Percentiles rank a stretch among this genome's conserved stretches.
These are phyloP conservation scores for Xylaria nigripes DNA, from an alignment of 495 filamentous ascomycete species.

Conservation along the genomic window DNA sequence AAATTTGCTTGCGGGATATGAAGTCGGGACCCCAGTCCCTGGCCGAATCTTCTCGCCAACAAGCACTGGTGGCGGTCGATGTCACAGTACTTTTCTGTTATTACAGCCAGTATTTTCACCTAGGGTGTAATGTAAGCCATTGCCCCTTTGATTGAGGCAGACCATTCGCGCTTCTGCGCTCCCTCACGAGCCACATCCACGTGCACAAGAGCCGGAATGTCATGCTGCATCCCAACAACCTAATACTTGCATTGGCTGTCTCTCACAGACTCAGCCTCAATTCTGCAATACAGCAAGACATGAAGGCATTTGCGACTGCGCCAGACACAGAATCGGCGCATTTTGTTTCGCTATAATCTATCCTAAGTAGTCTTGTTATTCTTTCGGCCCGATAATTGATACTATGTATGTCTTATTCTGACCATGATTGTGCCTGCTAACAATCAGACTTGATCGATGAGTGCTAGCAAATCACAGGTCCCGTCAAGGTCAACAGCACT, in stretches of 20 bases:
- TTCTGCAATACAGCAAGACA: not conserved
- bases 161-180: not conserved
- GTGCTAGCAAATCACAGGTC: not conserved
- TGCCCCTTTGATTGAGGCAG: not conserved
- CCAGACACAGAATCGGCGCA: not conserved
- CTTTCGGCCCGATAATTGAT: slow-evolving; percentile 5
- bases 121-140: not conserved
- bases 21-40: not conserved
- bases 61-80: not conserved
- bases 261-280: not conserved
- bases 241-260: slow-evolving; percentile 1
- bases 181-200: not conserved
- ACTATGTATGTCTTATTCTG: not conserved
- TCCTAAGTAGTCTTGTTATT: not conserved
- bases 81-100: not conserved
- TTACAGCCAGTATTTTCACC: not conserved
- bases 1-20: not conserved
- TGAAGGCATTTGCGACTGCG: not conserved
- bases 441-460: not conserved
- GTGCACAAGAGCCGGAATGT: not conserved
- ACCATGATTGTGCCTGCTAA: not conserved
- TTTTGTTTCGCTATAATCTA: not conserved
- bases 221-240: slow-evolving; percentile 1
- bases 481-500: not conserved
- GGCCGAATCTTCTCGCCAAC: not conserved